phyloP scores from a whole-genome alignment of 495 filamentous ascomycete genomes.

The Penicillium malachiteum region DNA sequence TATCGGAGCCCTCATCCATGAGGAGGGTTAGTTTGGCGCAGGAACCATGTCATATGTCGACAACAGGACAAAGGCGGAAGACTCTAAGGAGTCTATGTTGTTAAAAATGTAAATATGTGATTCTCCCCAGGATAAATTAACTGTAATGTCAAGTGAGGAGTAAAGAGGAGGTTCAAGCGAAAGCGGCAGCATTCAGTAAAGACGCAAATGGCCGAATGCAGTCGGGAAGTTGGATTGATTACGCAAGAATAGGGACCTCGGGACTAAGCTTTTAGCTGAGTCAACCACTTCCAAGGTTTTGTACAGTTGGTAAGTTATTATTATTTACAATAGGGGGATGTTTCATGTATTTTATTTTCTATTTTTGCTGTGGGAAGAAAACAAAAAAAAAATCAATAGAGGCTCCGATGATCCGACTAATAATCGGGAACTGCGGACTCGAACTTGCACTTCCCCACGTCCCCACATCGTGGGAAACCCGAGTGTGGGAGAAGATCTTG shows the following conservation, averaged over 20 bases:
- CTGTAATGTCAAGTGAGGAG: no score
- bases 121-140: no score
- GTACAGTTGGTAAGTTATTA: no score
- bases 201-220: neutral
- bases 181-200: no score
- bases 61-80: neutral
- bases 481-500: no score
- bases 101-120: no score
- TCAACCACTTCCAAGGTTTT: neutral
- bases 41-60: constrained; percentile 27
- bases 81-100: neutral
- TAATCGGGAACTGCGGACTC: neutral
- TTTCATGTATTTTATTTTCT: no score
- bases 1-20: constrained; percentile 50
- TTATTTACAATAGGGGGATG: no score
- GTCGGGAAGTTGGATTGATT: neutral
- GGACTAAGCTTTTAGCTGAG: neutral
- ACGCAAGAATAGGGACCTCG: neutral
- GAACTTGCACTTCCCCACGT: constrained; percentile 11
- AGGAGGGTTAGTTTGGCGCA: constrained; percentile 25
- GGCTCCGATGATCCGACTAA: neutral
- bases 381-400: no score
- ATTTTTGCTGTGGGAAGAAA: no score
- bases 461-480: constrained; percentile 8
- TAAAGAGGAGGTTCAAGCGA: no score